These are phyloP conservation scores for Pythium diclinum DNA, from an alignment of 352 stramenopile genomes.

Conservation along the genomic window DNA sequence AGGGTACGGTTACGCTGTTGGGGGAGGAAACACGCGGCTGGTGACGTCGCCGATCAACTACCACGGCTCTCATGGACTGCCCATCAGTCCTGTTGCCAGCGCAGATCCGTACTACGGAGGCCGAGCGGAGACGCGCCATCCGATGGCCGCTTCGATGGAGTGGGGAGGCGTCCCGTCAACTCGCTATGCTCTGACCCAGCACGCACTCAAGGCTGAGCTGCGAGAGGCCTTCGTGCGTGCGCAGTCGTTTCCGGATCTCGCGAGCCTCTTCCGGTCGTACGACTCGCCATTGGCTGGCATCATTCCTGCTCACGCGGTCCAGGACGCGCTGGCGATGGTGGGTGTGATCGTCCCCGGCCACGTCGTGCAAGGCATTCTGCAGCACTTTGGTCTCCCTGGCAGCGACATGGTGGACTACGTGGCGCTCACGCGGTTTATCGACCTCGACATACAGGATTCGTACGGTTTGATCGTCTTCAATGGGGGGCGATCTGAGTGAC, in stretches of 20 bases:
- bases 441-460: slow-evolving; percentile 53
- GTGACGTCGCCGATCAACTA: slow-evolving; percentile 33
- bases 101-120: slow-evolving; percentile 5
- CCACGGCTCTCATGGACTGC: slow-evolving; percentile 7
- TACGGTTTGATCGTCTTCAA: slow-evolving; percentile 21
- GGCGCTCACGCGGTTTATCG: slow-evolving; percentile 41
- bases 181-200: neutral
- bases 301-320: slow-evolving; percentile 37
- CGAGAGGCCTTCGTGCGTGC: slow-evolving; percentile 46
- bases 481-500: no score
- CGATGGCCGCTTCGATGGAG: slow-evolving; percentile 16
- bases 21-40: slow-evolving; percentile 3
- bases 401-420: slow-evolving; percentile 53
- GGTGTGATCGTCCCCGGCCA: slow-evolving; percentile 38
- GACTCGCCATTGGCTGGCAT: slow-evolving; percentile 36
- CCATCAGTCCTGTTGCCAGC: slow-evolving; percentile 22
- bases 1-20: slow-evolving; percentile 12
- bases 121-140: neutral
- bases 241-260: slow-evolving; percentile 43
- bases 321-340: slow-evolving; percentile 46
- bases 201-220: slow-evolving; percentile 39
- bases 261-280: slow-evolving; percentile 51
- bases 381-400: slow-evolving; percentile 40
- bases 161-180: slow-evolving; percentile 5
- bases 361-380: slow-evolving; percentile 34